These are phyloP conservation scores for Amaranthus palmeri DNA, from an alignment of 148 eudicot species.

Conservation along the genomic window DNA sequence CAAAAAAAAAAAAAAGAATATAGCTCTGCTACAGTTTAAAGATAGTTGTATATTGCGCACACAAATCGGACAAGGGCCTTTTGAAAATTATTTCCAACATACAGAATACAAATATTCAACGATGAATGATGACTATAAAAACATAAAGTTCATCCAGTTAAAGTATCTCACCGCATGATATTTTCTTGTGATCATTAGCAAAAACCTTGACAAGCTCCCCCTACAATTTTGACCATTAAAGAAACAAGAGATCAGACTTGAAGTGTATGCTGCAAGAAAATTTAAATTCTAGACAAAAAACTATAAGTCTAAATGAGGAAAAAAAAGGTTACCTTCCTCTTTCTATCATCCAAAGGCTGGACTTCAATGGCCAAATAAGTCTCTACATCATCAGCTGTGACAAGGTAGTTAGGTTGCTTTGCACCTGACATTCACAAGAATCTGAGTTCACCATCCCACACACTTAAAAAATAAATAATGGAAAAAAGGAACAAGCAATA, in stretches of 20 bases:
- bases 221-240: conserved; percentile 35
- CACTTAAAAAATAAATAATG: background rate
- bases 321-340: conserved; percentile 63
- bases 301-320: background rate
- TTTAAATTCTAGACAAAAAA: background rate
- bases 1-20: background rate
- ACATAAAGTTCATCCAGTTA: background rate
- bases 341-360: conserved; percentile 86
- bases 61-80: background rate
- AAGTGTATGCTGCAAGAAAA: background rate
- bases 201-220: conserved; percentile 87
- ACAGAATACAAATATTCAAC: background rate
- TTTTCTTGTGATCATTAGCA: conserved; percentile 81
- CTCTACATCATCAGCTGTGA: conserved; percentile 89
- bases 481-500: conserved; percentile 21
- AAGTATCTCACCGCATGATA: conserved; percentile 59
- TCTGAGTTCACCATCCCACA: conserved; percentile 11
- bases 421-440: conserved; percentile 56
- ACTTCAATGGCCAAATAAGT: conserved; percentile 83
- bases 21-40: background rate
- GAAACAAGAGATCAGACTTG: background rate
- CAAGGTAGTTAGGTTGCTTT: conserved; percentile 79
- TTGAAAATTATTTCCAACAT: background rate
- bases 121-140: background rate
- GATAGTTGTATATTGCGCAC: background rate